Percentiles rank a stretch among this genome's conserved stretches.
These are phyloP conservation scores for Mycena amicta DNA, from an alignment of 768 basidiomycete species.

Conservation along the genomic window DNA sequence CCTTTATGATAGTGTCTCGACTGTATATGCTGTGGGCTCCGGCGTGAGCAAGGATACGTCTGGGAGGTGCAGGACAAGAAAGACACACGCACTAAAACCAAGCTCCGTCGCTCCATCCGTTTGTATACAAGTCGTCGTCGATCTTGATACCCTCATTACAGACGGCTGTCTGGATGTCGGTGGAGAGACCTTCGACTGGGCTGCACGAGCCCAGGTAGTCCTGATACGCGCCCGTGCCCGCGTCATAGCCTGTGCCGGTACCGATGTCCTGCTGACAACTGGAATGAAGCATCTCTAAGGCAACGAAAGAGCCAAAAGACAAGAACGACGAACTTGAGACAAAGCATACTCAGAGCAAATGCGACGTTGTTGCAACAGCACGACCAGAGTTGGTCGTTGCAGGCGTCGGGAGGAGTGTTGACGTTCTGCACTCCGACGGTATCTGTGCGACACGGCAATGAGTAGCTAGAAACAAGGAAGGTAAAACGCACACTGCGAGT, in stretches of 20 bases:
- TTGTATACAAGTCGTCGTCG: constrained; percentile 17
- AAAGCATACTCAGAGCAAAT: constrained; percentile 28
- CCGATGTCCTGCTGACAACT: constrained; percentile 27
- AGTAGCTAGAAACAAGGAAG: too few relatives aligned
- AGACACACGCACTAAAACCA: constrained; percentile 26
- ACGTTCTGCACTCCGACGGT: constrained; percentile 7
- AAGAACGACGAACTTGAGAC: constrained; percentile 23
- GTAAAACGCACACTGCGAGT: constrained; percentile 23
- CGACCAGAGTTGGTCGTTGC: constrained; percentile 25
- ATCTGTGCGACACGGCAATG: too few relatives aligned
- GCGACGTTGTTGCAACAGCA: constrained; percentile 29
- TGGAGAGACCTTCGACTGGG: constrained; percentile 10
- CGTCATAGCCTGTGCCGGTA: constrained; percentile 2
- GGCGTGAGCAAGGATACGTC: background rate
- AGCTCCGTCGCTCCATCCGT: constrained; percentile 16
- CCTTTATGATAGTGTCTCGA: constrained; percentile 19
- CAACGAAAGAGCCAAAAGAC: too few relatives aligned
- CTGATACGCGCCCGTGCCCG: constrained; percentile 21
- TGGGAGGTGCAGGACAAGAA: background rate
- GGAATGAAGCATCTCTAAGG: background rate
- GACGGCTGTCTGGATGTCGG: constrained; percentile 24
- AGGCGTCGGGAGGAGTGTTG: constrained; percentile 28
- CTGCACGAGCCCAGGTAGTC: constrained; percentile 14
- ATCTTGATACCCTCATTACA: constrained; percentile 27
- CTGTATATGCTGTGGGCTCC: constrained; percentile 24